Base-by-base conservation (phyloP, 352 stramenopile species). In the Globisporangium polare region DNA sequence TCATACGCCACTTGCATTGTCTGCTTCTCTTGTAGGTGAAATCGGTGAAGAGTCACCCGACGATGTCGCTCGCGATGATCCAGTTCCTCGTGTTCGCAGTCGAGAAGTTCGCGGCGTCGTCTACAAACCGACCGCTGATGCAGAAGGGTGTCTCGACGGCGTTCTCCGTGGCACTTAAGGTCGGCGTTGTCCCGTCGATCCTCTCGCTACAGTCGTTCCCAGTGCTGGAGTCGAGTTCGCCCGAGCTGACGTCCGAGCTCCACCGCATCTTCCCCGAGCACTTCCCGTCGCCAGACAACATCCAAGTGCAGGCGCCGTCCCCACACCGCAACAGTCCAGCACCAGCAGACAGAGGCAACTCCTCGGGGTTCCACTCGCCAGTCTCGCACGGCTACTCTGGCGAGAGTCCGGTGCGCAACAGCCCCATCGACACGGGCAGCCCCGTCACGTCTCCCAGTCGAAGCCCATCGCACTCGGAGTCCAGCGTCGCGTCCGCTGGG, bases 21-120 rank as follows among this genome's bases (percentile, higher is more conserved):
- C 6, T n/a, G 33, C 18, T 27, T 57, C 31, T 24, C 20, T 29
- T 22, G 24, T 43, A 92, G 83, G 79, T 89, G 22, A 94, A 94
- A 68, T 92, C 82, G n/a, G 68, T 94, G 20, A 92, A 90, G 66
- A 94, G 84, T 50, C 84, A 94, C 55, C 82, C 84, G 5, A 85
- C 88, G 55, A 83, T 94, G 63, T 92, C 84, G 17, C 74, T 94
- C 18, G 72, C 82, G 4, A 92, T 94, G 84, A 83, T 94, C 15
- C 84, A 94, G 62, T 94, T 94, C 55, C 72, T 94, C 20, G 81
- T 94, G 1, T 94, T 92, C 59, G 82, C 84, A 7, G 84, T 94
- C 12, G 84, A 94, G 56, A 94, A 94, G 31, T 94, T 92, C 67
- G 81, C 84, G n/a, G 73, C 80, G 4, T 94, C 84, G 27, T 54